Conservation (phyloP, 1,139 yeast species). For the Candida labiduridarum region DNA sequence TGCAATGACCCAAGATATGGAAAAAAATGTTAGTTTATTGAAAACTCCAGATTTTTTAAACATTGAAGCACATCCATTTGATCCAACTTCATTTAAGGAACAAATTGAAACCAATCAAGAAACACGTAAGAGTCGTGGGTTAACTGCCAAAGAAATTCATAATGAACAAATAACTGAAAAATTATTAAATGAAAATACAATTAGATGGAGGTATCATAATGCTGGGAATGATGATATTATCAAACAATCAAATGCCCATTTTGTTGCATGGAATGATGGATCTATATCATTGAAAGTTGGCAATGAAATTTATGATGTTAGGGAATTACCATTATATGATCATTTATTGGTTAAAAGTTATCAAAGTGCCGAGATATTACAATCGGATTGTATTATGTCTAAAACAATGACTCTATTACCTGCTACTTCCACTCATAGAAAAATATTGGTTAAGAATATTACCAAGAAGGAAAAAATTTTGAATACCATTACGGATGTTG, state of each 20-base stretch:
- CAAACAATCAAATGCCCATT: conserved; percentile 87
- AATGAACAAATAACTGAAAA: conserved; percentile 53
- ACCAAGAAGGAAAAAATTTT: conserved; percentile 62
- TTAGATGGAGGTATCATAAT: conserved; percentile 89
- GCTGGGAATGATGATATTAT: conserved; percentile 63
- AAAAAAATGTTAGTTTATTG: conserved; percentile 53
- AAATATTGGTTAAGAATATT: conserved; percentile 72
- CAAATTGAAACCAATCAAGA: conserved; percentile 52
- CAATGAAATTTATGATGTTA: conserved; percentile 80
- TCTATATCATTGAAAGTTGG: conserved; percentile 84
- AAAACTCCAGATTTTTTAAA: conserved; percentile 82
- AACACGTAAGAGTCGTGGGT: conserved; percentile 34
- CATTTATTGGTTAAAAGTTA: conserved; percentile 73
- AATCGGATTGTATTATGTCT: conserved; percentile 48
- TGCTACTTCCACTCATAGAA: conserved; percentile 80
- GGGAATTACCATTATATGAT: conserved; percentile 66
- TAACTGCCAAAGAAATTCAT: conserved; percentile 38
- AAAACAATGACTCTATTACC: conserved; percentile 80
- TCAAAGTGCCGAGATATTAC: conserved; percentile 71
- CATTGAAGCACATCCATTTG: conserved; percentile 87
- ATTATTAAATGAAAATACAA: conserved; percentile 74
- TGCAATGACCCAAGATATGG: conserved; percentile 51
- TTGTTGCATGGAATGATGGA: conserved; percentile 95
- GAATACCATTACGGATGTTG: conserved; percentile 73
- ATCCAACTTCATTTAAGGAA: conserved; percentile 67